Base-by-base conservation (phyloP, 345 rosid species). In the Salix viminalis region DNA sequence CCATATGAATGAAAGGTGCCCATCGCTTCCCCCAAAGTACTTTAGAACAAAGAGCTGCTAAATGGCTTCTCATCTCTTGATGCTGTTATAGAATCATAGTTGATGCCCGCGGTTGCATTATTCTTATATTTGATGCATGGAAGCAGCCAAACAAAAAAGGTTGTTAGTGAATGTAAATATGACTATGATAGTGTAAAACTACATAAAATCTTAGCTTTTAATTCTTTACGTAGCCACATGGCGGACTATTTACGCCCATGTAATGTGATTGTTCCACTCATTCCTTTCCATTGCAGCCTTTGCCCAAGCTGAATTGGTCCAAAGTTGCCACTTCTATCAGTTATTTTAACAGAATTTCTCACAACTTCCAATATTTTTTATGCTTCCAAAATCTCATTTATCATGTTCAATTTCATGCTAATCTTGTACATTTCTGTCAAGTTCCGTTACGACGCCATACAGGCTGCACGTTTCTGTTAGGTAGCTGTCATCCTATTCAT, bases 1-100 rank as follows among this genome's bases (percentile, higher is more conserved):
- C 5, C 96, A 89, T 79, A 96, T 96, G 98, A 90, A 92, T 54
- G 95, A 94, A 81, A 85, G 80, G 82, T 96, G 99, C 76, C 97
- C 98, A 5, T 89, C 98, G 13, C 82, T 93, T 75, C 97, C 98
- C 65, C 98, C 99, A 26, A 87, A 90, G 67, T 96, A 96, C 85
- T 78, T 32, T 26, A 88, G 97, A 83, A 82, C 92, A 36, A 77
- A 73, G 60, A 88, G 87, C 75, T 96, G 99, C 85, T 92, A 83
- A 91, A 73, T 67, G 70, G 66, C 72, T 70, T 18, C 13, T 7
- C 15, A 72, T 71, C 37, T n/a, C 62, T 58, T 58, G 62, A 23
- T 58, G 62, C 9, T n/a, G 13, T 0, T 58, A 13, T n/a, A 23
- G 9, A 24, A 58, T 10, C 44, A 58, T 58, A 58, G 12, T 58